A percentile compares a stretch with the other conserved stretches of the same genome.
These are phyloP conservation scores for Coniochaeta ligniaria DNA, from an alignment of 2,329 filamentous ascomycete genomes.

Conservation along the genomic window DNA sequence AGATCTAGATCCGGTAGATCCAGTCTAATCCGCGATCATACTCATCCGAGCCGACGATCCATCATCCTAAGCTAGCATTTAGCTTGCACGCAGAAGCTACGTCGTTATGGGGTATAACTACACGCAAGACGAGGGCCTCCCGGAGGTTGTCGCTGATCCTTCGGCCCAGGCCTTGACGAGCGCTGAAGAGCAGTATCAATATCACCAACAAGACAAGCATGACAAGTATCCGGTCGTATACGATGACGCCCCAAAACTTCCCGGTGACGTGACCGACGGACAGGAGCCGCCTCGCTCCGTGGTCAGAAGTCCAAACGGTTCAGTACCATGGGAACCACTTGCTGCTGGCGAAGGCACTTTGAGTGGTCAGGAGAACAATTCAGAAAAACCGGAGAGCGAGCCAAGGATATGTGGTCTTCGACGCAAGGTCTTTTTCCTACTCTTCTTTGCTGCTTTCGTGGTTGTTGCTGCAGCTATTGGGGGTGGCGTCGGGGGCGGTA, in stretches of 20 bases:
- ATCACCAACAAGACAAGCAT: constrained; percentile 5
- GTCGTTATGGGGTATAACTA: constrained; percentile 5
- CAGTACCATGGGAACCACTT: constrained; percentile 12
- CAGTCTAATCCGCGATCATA: not conserved
- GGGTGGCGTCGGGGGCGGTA: constrained; percentile 14
- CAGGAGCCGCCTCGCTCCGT: not conserved
- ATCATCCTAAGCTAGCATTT: constrained; percentile 4
- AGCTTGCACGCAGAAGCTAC: not conserved
- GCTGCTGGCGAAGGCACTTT: constrained; percentile 3
- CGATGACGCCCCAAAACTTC: constrained; percentile 13
- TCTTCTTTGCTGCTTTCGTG: constrained; percentile 8
- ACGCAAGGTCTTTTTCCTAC: constrained; percentile 13
- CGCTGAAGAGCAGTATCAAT: constrained; percentile 3
- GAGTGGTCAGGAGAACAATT: not conserved
- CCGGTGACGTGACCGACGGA: constrained; percentile 1
- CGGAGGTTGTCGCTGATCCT: constrained; percentile 16
- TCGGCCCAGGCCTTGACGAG: constrained; percentile 10
- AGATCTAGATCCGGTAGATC: not conserved
- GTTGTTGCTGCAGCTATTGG: constrained; percentile 15
- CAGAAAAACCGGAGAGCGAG: not conserved
- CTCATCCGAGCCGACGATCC: constrained; percentile 10
- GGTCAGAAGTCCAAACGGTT: constrained; percentile 6
- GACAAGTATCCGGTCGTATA: constrained; percentile 14
- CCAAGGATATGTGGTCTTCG: constrained; percentile 14
- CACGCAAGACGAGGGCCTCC: constrained; percentile 12